Base-by-base conservation (phyloP, 441 rosid species). In the Adansonia madagascariensis region DNA sequence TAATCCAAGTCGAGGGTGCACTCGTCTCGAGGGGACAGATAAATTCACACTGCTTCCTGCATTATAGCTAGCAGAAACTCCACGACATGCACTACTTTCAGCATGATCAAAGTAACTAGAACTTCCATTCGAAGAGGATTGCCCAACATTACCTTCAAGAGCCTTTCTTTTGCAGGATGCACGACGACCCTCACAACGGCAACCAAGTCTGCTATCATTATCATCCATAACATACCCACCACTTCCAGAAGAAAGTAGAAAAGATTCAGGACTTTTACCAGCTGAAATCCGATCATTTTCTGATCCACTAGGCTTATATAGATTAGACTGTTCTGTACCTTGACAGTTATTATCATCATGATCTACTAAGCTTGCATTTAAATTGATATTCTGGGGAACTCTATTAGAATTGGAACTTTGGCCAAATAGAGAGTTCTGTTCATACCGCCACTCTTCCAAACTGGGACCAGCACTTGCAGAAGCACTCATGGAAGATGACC, bases 31-130 rank as follows among this genome's bases (percentile, higher is more conserved):
- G 71, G 89, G 72, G 53, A 70, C 78, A 64, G 90, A 77, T 64
- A 85, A 77, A 75, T 80, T 85, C 64, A 88, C 83, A 79, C 84
- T 84, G 75, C 83, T 79, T 75, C 87, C 85, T n/a, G 78, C 83
- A 74, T 72, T 87, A 76, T 71, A 73, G 69, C 71, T 81, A n/a
- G 77, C 35, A 76, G 89, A 80, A 74, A 81, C 79, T 53, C 85
- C 81, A 67, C 80, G 80, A 90, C 91, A 83, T 14, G 86, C 81
- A 82, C 86, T 86, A 78, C 86, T 77, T 75, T 90, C 99, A 63
- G 91, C 81, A 74, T 67, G 68, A 71, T 84, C 92, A 67, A 90
- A 80, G 80, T 86, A 89, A 81, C 86, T 82, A 52, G 56, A 52
- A 52, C 56, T 52, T 52, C 56, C 56, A 52, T n/a, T 52, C 3